Evolutionary conservation across 139 green algal species (phyloP).

Genomic region (Spirogloea muscicola): DNA sequence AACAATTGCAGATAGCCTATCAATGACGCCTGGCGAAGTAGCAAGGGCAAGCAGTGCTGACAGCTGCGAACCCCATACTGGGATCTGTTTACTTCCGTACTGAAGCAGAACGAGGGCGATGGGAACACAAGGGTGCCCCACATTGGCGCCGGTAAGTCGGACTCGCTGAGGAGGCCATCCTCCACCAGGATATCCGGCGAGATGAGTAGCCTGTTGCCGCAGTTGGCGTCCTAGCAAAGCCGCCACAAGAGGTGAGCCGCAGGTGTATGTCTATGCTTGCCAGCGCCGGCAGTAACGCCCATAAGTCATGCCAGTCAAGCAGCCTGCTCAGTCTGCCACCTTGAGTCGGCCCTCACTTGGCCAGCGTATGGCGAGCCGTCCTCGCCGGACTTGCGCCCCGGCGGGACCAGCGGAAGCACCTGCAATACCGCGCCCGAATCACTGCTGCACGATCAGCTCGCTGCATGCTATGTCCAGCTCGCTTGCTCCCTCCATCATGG

Average conservation of each 20-base stretch:
- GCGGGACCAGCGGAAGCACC: conserved; percentile 90
- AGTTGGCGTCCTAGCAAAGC: conserved; percentile 72
- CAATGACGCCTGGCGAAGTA: no score
- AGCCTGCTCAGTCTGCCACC: background rate
- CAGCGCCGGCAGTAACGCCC: background rate
- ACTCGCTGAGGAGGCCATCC: conserved; percentile 70
- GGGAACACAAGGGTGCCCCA: no score
- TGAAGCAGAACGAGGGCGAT: no score
- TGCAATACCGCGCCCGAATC: conserved; percentile 45
- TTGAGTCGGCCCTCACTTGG: background rate
- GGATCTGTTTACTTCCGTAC: no score
- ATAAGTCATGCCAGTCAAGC: background rate
- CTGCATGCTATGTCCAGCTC: no score
- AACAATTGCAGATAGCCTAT: no score
- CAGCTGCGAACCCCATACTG: no score
- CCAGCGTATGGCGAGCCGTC: conserved; percentile 70
- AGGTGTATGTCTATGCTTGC: background rate
- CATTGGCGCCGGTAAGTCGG: conserved; percentile 56
- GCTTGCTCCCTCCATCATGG: no score
- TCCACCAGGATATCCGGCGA: conserved; percentile 75
- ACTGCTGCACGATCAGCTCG: background rate
- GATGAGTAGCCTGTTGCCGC: conserved; percentile 88
- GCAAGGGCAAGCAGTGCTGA: no score
- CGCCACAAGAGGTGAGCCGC: background rate
- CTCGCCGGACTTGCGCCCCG: conserved; percentile 59